A percentile compares a stretch with the other conserved stretches of the same genome.
Evolutionary conservation across 768 basidiomycete species (phyloP).

Genomic region (Hysterangium stoloniferum): DNA sequence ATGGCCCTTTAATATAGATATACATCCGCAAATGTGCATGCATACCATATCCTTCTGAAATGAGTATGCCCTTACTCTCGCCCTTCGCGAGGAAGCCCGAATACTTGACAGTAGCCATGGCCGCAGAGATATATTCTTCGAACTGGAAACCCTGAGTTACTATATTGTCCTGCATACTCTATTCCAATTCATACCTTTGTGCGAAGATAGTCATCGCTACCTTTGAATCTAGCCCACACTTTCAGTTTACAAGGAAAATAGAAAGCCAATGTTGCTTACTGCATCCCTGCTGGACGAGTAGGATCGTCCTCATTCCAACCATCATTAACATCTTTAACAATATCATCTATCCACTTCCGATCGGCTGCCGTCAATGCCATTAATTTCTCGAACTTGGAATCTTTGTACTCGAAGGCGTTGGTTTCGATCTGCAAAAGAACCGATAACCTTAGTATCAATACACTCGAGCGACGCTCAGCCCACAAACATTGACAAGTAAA

Average conservation of each 20-base stretch:
- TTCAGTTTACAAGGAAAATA: not conserved
- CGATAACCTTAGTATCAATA: not conserved
- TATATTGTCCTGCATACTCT: not conserved
- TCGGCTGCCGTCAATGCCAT: slow-evolving; percentile 85
- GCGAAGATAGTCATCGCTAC: slow-evolving; percentile 91
- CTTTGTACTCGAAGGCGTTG: slow-evolving; percentile 77
- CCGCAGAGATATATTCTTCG: slow-evolving; percentile 90
- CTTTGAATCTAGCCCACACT: slow-evolving; percentile 66
- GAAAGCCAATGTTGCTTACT: slow-evolving; percentile 39
- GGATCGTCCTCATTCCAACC: slow-evolving; percentile 66
- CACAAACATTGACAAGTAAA: slow-evolving; percentile 86
- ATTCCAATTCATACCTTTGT: slow-evolving; percentile 48
- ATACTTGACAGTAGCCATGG: slow-evolving; percentile 84
- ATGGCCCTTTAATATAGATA: too few species aligned
- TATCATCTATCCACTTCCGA: slow-evolving; percentile 96
- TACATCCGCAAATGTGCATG: slow-evolving; percentile 18
- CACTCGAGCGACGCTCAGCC: slow-evolving; percentile 15
- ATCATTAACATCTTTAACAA: slow-evolving; percentile 79
- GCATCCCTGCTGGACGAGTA: slow-evolving; percentile 47
- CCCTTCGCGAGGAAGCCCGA: slow-evolving; percentile 75
- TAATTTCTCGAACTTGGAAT: slow-evolving; percentile 70
- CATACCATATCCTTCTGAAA: slow-evolving; percentile 53
- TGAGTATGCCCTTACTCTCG: slow-evolving; percentile 53
- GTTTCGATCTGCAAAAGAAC: slow-evolving; percentile 64
- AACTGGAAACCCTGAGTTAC: slow-evolving; percentile 40